Conservation (phyloP, 805 yeast genomes). For the Ascoidea asiatica region DNA sequence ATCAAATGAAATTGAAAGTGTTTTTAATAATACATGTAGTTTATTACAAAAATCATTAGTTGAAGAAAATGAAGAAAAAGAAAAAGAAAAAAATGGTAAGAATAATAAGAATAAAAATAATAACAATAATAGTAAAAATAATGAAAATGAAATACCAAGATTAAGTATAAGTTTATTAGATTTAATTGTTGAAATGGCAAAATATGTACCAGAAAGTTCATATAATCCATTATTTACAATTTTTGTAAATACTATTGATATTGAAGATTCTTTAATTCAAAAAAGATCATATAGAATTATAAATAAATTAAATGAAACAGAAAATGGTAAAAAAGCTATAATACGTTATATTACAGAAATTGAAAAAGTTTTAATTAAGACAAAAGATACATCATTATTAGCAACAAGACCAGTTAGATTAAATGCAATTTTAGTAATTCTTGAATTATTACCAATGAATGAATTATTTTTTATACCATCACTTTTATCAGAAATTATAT, state of each 20-base stretch:
- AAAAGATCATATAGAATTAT: slow-evolving; percentile 81
- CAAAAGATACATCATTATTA: slow-evolving; percentile 43
- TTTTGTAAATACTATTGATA: slow-evolving; percentile 51
- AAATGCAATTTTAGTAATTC: slow-evolving; percentile 45
- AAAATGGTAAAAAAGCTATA: slow-evolving; percentile 45
- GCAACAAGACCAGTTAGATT: slow-evolving; percentile 78
- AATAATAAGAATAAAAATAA: slow-evolving; percentile 20
- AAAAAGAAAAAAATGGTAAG: slow-evolving; percentile 26
- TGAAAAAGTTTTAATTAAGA: slow-evolving; percentile 41
- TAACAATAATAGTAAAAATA: slow-evolving; percentile 16
- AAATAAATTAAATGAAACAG: slow-evolving; percentile 55
- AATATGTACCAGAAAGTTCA: slow-evolving; percentile 59
- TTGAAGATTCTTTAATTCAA: slow-evolving; percentile 57
- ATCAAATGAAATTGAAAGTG: slow-evolving; percentile 49
- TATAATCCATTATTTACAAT: slow-evolving; percentile 69
- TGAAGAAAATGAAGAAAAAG: slow-evolving; percentile 27
- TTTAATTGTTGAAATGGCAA: slow-evolving; percentile 74
- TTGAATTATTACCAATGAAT: slow-evolving; percentile 46
- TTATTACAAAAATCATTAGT: slow-evolving; percentile 65
- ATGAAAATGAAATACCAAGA: slow-evolving; percentile 26
- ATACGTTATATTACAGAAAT: slow-evolving; percentile 39
- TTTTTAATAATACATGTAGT: slow-evolving; percentile 79
- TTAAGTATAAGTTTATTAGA: slow-evolving; percentile 84
- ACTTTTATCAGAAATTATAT: slow-evolving; percentile 73
- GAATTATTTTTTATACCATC: slow-evolving; percentile 72